Base-by-base conservation (phyloP, 108 stramenopile genomes). In the Ochromonas danica region DNA sequence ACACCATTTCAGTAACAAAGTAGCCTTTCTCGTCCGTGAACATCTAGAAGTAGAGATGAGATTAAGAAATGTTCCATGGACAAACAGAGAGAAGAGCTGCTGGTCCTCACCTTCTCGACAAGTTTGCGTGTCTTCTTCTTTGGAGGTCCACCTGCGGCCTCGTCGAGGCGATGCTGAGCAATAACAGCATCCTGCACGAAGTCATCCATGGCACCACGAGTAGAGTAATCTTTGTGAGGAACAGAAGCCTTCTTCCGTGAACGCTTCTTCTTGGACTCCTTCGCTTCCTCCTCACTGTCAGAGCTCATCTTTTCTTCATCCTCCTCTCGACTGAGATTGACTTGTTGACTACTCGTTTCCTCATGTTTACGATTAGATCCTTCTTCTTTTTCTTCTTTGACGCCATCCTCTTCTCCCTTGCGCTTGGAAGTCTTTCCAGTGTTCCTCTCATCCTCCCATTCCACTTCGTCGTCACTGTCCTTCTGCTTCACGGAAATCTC, bases 1-100 rank as follows among this genome's bases (percentile, higher is more conserved):
- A 27, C 6, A 75, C 72, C 72, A 75, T 75, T 60, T 75, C 72
- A 6, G 40, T 42, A 27, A 75, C 72, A n/a, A 75, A 75, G 38
- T 75, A 75, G 10, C 72, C 72, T 27, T 75, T 36, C 6, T 38
- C 25, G 41, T 75, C 72, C 10, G 6, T 41, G 41, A 75, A 75
- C 31, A 36, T 33, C 72, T 75, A 67, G 33, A 67, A 31, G 45
- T 51, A 51, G 45, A 14, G 14, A 51, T 14, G 10, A 67, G 17
- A 35, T 10, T 35, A 67, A 67, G 6, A 25, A 14, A 35, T 14
- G 17, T 6, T 35, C 30, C 17, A 67, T 10, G 3, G 25, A 67
- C 3, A 31, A 28, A 36, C 3, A 67, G 10, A 67, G 14, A 67
- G 31, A 67, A 67, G 30, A 35, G 17, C 63, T 14, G 25, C 17